Evolutionary conservation across 2,329 filamentous ascomycete species (phyloP), one percentile per base, ranked within the genome.

Genomic region (Alternaria incomplexa): DNA sequence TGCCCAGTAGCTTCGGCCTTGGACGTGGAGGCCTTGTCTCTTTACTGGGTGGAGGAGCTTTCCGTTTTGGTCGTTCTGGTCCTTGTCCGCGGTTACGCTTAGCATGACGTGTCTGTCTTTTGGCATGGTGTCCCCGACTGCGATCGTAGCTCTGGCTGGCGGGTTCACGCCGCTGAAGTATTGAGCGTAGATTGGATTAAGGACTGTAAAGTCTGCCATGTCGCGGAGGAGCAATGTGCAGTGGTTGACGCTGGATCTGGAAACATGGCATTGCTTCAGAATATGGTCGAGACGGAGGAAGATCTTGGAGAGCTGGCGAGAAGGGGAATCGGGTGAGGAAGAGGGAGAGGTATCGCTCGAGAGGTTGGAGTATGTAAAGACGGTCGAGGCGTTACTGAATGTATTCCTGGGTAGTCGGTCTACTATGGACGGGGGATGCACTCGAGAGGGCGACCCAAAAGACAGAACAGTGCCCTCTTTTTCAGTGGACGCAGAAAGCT

Each of bases 1-100:
- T 0, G 96, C 96, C 96, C 96, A 99, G 84, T 98, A 98, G 11
- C 93, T 97, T 43, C 92, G 85, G 4, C 92, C 94, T 80, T 98
- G 96, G 6, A 99, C 94, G 78, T 99, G 96, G 1, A 98, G 85
- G 0, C 80, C 91, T 61, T 81, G 77, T 30, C 83, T 79, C 2
- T 52, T 25, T 0, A 61, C 53, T 9, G 54, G n/a, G 32, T 50
- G 59, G 1, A 51, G 11, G 9, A 23, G 12, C 20, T 62, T 56
- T 44, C 60, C 60, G 13, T 85, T 79, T 17, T 44, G 30, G 28
- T 62, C 57, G 17, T 20, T 53, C 2, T 22, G 25, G 15, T 64
- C 58, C 32, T 72, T 70, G 56, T 75, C 71, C n/a, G 85, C 72
- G 11, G 84, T 77, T 28, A 86, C 77, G 17, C 85, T 87, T 20